Evolutionary conservation across 495 filamentous ascomycete genomes (phyloP).

Genomic region (Podospora pseudoanserina): DNA sequence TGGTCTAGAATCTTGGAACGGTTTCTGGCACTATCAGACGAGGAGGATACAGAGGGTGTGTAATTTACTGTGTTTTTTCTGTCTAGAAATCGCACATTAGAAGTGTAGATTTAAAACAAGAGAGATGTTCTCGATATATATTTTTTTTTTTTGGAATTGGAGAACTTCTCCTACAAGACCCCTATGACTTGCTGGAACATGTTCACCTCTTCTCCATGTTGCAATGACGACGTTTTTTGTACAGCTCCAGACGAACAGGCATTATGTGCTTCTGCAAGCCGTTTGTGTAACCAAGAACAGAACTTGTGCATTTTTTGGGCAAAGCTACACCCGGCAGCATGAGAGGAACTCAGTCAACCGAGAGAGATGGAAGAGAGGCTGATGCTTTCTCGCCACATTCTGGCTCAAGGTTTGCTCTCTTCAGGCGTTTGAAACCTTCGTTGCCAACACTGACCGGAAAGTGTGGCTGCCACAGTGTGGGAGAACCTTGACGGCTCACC

Average conservation of each 20-base stretch:
- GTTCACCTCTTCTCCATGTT: neutral
- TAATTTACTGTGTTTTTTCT: neutral
- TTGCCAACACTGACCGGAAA: neutral
- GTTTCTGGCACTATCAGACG: neutral
- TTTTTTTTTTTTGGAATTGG: neutral
- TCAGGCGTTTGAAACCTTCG: neutral
- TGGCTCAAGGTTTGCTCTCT: neutral
- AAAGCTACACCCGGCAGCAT: neutral
- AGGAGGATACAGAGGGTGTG: neutral
- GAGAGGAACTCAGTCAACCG: neutral
- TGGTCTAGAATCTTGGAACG: slow-evolving; percentile 1
- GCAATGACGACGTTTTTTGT: slow-evolving; percentile 1
- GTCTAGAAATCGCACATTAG: no score
- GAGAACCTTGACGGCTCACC: slow-evolving; percentile 23
- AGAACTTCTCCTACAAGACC: neutral
- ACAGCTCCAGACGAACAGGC: neutral
- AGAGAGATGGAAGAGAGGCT: neutral
- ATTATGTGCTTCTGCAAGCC: slow-evolving; percentile 1
- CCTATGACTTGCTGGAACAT: neutral
- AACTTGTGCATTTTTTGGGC: slow-evolving; percentile 6
- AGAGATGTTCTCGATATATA: neutral
- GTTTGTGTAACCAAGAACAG: slow-evolving; percentile 8
- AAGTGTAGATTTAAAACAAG: no score
- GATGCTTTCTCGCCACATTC: neutral
- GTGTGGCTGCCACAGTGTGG: neutral